Percentiles rank a stretch among this genome's conserved stretches.
Conservation (phyloP, 352 stramenopile species). For the Globisporangium acanthophoron region DNA sequence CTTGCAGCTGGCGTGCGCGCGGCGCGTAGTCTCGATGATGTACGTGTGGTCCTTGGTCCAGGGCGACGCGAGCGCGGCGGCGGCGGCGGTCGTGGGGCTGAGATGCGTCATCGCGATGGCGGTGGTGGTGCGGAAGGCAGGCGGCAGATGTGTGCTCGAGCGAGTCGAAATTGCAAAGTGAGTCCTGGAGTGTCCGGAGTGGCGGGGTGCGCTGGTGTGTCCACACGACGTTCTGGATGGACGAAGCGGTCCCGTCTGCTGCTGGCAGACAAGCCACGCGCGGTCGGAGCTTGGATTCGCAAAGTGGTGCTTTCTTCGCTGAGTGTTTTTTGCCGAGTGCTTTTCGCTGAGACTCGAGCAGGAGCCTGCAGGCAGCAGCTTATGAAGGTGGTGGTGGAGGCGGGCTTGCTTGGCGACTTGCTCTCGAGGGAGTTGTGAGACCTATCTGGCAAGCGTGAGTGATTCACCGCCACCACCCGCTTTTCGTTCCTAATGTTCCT, state of each 20-base stretch:
- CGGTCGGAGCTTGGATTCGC: too few species aligned
- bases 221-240: not conserved
- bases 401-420: too few species aligned
- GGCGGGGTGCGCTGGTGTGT: not conserved
- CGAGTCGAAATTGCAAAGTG: conserved; percentile 15
- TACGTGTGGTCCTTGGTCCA: conserved; percentile 78
- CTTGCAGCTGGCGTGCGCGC: conserved; percentile 68
- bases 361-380: too few species aligned
- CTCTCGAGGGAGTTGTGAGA: too few species aligned
- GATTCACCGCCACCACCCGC: too few species aligned
- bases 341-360: too few species aligned
- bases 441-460: too few species aligned
- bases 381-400: too few species aligned
- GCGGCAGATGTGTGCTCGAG: not conserved
- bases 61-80: conserved; percentile 20
- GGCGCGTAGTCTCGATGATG: conserved; percentile 73
- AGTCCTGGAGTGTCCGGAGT: not conserved
- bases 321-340: too few species aligned
- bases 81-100: conserved; percentile 30
- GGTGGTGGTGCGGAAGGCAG: not conserved
- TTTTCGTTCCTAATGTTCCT: too few species aligned
- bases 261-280: not conserved
- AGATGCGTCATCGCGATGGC: conserved; percentile 5
- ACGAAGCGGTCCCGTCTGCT: not conserved
- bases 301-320: too few species aligned